phyloP scores from a whole-genome alignment of 1,284 basidiomycete genomes.

The Blastosporella zonata region DNA sequence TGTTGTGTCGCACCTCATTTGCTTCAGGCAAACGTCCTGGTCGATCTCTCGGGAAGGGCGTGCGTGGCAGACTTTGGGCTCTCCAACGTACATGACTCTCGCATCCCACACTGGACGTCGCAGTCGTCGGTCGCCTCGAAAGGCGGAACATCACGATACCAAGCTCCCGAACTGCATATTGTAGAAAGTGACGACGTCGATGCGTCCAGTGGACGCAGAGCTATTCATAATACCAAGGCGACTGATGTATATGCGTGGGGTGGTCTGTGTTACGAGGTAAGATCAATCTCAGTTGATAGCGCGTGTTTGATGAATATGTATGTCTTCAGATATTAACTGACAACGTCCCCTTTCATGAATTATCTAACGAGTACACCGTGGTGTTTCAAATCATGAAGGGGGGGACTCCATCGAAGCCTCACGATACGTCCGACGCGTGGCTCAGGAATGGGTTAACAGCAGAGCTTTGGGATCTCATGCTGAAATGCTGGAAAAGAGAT shows the following conservation, averaged over 20 bases:
- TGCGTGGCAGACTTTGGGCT: slow-evolving; percentile 24
- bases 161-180: slow-evolving; percentile 18
- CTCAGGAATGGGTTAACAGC: slow-evolving; percentile 12
- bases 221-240: neutral
- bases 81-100: slow-evolving; percentile 5
- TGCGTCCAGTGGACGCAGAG: neutral
- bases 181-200: slow-evolving; percentile 1
- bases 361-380: slow-evolving; percentile 3
- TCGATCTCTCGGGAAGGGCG: slow-evolving; percentile 16
- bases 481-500: slow-evolving; percentile 14
- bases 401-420: slow-evolving; percentile 11
- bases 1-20: neutral
- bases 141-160: slow-evolving; percentile 14
- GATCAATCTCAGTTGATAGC: neutral
- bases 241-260: slow-evolving; percentile 20
- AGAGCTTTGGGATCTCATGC: slow-evolving; percentile 16
- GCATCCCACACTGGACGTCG: slow-evolving; percentile 6
- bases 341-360: slow-evolving; percentile 13
- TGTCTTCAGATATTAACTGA: slow-evolving; percentile 10
- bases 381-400: slow-evolving; percentile 10
- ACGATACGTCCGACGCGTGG: slow-evolving; percentile 1
- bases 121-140: slow-evolving; percentile 8
- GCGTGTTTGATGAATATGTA: neutral
- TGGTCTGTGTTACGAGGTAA: slow-evolving; percentile 14
- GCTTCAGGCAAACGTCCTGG: slow-evolving; percentile 21